Evolutionary conservation across 345 rosid species (phyloP), one percentile per base, ranked within the genome.

Genomic region (Psidium guajava): DNA sequence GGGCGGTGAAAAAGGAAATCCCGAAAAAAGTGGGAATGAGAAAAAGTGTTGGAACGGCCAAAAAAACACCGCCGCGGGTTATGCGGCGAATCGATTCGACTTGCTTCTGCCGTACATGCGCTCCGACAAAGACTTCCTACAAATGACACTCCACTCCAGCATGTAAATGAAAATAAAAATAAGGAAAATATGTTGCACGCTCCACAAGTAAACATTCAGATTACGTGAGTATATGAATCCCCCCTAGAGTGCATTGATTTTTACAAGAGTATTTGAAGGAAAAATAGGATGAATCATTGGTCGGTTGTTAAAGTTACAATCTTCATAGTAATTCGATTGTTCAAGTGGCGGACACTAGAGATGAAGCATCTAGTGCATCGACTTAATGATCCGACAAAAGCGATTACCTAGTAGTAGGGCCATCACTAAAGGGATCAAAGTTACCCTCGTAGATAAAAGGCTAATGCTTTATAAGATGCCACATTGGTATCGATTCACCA

Each of bases 331-430:
- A 28, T 28, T 64, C 22, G 3, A 64, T 28, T 20, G 10, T 7
- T 28, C 3, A 7, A 32, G 0, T 64, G 42, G 20, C 0, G 6
- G 11, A 14, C 2, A 27, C 74, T 18, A 27, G 0, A 27, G 2
- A 27, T 27, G 1, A 61, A 61, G 11, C 1, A 1, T 61, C 3
- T 1, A 14, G 2, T 27, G 0, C 40, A 61, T 20, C 21, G 21
- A 53, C 54, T 16, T 53, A 15, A 21, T 53, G 6, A 53, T 53
- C 3, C 0, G 6, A 6, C 6, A 4, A 53, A 8, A 15, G 5
- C 2, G 1, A 0, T 61, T 13, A 27, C n/a, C 14, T 27, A 28
- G 32, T 61, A 32, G 40, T 1, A 14, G 21, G 74, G 32, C 5
- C 3, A 0, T 61, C 0, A 0, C 21, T 27, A 27, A 61, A 3